phyloP scores from a whole-genome alignment of 139 green algal genomes.

The Micractinium conductrix region DNA sequence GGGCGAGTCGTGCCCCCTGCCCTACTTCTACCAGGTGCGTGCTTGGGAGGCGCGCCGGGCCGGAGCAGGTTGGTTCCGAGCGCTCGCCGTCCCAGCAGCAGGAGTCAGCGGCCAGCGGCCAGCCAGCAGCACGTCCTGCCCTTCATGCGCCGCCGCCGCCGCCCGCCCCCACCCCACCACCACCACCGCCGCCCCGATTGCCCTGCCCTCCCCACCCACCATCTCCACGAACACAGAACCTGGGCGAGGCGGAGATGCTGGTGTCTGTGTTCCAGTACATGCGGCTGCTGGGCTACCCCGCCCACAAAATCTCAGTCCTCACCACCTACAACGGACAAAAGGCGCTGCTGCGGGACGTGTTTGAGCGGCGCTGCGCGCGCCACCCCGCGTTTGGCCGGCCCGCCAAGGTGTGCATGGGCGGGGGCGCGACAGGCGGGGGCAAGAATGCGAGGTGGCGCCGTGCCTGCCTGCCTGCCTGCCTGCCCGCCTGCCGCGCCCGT shows the following conservation, averaged over 20 bases:
- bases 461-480: background rate
- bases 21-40: constrained; percentile 89
- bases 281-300: constrained; percentile 95
- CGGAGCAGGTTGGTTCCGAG: too few species aligned
- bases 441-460: background rate
- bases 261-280: constrained; percentile 94
- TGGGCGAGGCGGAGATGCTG: constrained; percentile 94
- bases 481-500: background rate
- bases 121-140: too few species aligned
- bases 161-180: too few species aligned
- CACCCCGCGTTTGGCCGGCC: constrained; percentile 90
- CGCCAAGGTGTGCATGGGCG: constrained; percentile 70
- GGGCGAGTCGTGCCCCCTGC: constrained; percentile 85
- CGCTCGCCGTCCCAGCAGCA: too few species aligned
- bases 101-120: too few species aligned
- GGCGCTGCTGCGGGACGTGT: constrained; percentile 91
- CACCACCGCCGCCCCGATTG: too few species aligned
- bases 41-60: background rate
- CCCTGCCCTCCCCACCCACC: background rate
- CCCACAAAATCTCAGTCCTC: constrained; percentile 92
- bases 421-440: background rate
- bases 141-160: too few species aligned
- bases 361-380: constrained; percentile 85
- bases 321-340: constrained; percentile 99
- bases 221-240: constrained; percentile 74